Evolutionary conservation across 176 grass and related monocot species (phyloP).

Genomic region (Microstegium vimineum): DNA sequence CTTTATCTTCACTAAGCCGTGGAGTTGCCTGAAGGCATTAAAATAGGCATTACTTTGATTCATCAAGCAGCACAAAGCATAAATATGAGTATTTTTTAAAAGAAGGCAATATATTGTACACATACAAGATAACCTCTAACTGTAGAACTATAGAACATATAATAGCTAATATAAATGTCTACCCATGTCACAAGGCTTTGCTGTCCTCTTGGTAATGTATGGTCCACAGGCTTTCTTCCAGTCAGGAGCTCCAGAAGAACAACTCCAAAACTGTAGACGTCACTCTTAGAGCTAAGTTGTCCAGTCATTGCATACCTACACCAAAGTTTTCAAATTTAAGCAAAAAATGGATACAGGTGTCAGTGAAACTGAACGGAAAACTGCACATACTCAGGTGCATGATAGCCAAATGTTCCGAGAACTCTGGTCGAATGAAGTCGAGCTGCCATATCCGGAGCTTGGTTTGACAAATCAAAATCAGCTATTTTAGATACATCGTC

Average conservation of each 20-base stretch:
- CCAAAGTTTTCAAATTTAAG: not conserved
- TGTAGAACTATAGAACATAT: not conserved
- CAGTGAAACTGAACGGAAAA: not conserved
- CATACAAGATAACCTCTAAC: not conserved
- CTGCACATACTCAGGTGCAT: conserved; percentile 51
- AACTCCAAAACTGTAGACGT: conserved; percentile 57
- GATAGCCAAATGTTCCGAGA: conserved; percentile 64
- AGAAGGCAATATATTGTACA: not conserved
- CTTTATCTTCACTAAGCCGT: conserved; percentile 56
- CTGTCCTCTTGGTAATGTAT: conserved; percentile 54
- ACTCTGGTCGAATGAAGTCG: conserved; percentile 54
- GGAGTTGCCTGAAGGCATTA: conserved; percentile 38
- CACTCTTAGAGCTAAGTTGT: conserved; percentile 58
- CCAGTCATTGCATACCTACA: conserved; percentile 60
- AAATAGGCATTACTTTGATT: not conserved
- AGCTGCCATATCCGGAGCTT: conserved; percentile 53
- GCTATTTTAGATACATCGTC: conserved; percentile 52
- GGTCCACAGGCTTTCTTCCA: conserved; percentile 54
- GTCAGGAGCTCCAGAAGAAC: conserved; percentile 56
- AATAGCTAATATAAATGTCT: not conserved
- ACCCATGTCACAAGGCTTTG: conserved; percentile 62
- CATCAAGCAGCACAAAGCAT: not conserved
- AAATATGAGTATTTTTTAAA: not conserved
- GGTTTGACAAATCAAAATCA: conserved; percentile 58
- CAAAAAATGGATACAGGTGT: not conserved